Evolutionary conservation across 805 yeast genomes (phyloP).

Genomic region (Candida nemodendra): DNA sequence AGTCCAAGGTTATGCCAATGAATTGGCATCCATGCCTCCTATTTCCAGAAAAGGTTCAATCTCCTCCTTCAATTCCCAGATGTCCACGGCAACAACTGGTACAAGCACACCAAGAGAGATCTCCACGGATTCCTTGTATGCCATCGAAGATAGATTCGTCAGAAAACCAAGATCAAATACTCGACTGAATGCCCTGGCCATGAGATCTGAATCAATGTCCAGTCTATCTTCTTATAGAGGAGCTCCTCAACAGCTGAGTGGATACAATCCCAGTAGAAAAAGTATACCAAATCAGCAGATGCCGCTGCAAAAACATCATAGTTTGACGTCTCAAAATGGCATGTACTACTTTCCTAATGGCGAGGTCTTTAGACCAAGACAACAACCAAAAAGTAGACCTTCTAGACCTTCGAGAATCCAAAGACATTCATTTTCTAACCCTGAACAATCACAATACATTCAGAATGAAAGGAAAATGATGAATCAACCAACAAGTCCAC

Average conservation of each 20-base stretch:
- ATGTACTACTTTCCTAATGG: conserved; percentile 49
- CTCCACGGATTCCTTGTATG: conserved; percentile 40
- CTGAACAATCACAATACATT: background rate
- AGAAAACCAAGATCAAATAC: conserved; percentile 35
- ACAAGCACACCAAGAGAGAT: conserved; percentile 29
- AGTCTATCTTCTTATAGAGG: conserved; percentile 9
- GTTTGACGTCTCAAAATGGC: conserved; percentile 12
- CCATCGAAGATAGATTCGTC: conserved; percentile 39
- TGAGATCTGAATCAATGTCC: conserved; percentile 20
- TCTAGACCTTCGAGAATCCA: conserved; percentile 34
- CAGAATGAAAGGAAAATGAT: background rate
- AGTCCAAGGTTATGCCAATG: background rate
- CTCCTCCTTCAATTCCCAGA: conserved; percentile 29
- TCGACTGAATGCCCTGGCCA: conserved; percentile 10
- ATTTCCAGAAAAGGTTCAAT: conserved; percentile 34
- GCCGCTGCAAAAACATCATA: conserved; percentile 7
- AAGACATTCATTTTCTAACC: conserved; percentile 5
- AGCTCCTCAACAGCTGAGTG: conserved; percentile 3
- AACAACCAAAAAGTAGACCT: conserved; percentile 38
- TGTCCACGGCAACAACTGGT: conserved; percentile 7
- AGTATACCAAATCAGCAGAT: background rate
- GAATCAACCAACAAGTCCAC: background rate
- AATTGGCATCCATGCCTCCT: background rate
- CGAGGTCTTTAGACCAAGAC: conserved; percentile 49
- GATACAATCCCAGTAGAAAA: background rate